phyloP scores from a whole-genome alignment of 2,329 filamentous ascomycete species.

The Claviceps monticola region DNA sequence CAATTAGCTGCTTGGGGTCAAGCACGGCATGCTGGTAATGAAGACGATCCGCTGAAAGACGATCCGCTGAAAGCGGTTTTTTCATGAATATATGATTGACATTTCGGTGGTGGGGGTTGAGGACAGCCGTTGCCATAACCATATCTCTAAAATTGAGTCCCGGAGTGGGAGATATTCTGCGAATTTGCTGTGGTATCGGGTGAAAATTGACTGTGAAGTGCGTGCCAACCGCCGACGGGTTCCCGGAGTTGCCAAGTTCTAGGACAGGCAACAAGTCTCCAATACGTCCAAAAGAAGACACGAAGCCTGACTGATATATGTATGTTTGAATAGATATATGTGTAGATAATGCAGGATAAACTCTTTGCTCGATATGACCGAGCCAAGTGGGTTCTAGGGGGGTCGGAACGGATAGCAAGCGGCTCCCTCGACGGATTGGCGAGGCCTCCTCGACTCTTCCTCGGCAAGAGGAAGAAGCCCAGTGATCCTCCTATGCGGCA shows the following conservation, averaged over 20 bases:
- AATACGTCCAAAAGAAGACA: background rate
- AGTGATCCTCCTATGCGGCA: constrained; percentile 99
- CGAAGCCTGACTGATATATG: constrained; percentile 1
- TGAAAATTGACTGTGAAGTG: too few relatives aligned
- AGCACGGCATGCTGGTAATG: constrained; percentile 27
- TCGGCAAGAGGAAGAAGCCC: constrained; percentile 98
- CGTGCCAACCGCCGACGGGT: background rate
- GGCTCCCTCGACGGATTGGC: constrained; percentile 80
- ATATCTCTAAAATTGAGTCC: constrained; percentile 31
- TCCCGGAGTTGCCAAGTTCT: constrained; percentile 2
- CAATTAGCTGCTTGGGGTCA: constrained; percentile 66
- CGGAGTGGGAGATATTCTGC: background rate
- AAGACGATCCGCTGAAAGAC: constrained; percentile 24
- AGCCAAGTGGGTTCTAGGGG: constrained; percentile 56
- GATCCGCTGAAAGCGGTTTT: constrained; percentile 25
- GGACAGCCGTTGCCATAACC: constrained; percentile 50
- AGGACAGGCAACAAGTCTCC: constrained; percentile 1
- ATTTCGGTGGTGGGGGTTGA: constrained; percentile 38
- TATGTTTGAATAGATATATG: constrained; percentile 1
- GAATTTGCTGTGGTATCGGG: background rate
- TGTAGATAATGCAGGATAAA: background rate
- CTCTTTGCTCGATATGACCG: constrained; percentile 1
- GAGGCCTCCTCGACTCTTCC: constrained; percentile 99
- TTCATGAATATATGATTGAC: constrained; percentile 34
- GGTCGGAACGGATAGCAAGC: constrained; percentile 91